Evolutionary conservation across 495 filamentous ascomycete species (phyloP).

Genomic region (Podospora pseudoanserina): DNA sequence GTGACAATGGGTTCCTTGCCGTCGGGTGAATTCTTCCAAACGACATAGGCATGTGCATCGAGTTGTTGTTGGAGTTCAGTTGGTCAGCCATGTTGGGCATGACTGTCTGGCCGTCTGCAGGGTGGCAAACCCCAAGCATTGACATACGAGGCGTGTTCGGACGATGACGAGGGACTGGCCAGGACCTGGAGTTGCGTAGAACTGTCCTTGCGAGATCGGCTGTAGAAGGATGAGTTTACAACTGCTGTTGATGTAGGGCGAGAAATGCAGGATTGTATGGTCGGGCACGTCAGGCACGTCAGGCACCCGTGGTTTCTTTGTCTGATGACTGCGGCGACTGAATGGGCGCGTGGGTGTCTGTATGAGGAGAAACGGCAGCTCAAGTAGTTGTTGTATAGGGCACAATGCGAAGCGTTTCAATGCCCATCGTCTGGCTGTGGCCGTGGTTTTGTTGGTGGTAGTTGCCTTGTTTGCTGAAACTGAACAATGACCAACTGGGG

Average conservation of each 20-base stretch:
- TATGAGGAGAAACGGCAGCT: background rate
- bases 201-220: background rate
- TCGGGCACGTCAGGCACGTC: conserved; percentile 5
- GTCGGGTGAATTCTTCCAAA: conserved; percentile 15
- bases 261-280: background rate
- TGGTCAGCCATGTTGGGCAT: conserved; percentile 26
- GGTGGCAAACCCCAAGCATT: conserved; percentile 20
- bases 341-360: background rate
- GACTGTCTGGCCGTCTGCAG: conserved; percentile 17
- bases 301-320: conserved; percentile 10
- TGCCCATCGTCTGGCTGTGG: conserved; percentile 1
- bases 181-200: background rate
- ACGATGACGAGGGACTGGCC: background rate
- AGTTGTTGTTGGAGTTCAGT: conserved; percentile 1
- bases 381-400: conserved; percentile 7
- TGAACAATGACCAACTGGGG: background rate
- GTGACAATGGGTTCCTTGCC: conserved; percentile 2
- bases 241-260: background rate
- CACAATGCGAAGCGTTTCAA: conserved; percentile 6
- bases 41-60: conserved; percentile 19
- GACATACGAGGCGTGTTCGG: conserved; percentile 15
- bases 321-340: background rate
- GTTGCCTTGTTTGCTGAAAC: background rate
- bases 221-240: background rate
- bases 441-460: background rate